Evolutionary conservation across 2,329 filamentous ascomycete species (phyloP), one percentile per base, ranked within the genome.

Genomic region (Pseudofabraea citricarpa): DNA sequence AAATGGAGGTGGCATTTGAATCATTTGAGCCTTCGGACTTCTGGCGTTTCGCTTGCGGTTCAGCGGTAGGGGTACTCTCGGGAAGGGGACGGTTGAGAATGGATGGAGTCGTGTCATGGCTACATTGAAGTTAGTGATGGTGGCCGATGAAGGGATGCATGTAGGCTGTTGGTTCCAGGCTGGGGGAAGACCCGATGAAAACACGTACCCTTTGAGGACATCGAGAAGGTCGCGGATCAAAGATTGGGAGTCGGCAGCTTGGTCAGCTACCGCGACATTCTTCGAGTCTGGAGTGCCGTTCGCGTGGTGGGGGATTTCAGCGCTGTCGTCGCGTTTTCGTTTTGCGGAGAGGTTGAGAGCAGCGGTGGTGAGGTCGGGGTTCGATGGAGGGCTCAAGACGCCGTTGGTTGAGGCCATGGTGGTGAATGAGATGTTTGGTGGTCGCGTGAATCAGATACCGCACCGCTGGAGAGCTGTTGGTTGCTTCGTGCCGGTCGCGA

Each of bases 21-120:
- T 64, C 55, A 24, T 61, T 56, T 24, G 59, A 60, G 36, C 74
- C 71, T 39, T 71, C 68, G 2, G 77, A 70, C 60, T 79, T 83
- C 53, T 79, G 75, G 33, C 80, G 73, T 62, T 85, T 85, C 41
- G 73, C 62, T 40, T 75, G 67, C 13, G 77, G 80, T 51, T 80
- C 76, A 44, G 70, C 65, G 38, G 69, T 63, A 22, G 64, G 50
- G 24, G 67, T 57, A 4, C 61, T 43, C 2, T 73, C 67, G 40
- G 71, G 64, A 9, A 83, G 59, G 2, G 72, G 68, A 44, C 74
- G 73, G 52, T 74, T 74, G 40, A 83, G 68, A 45, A 83, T 71
- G 24, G 73, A 75, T 8, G 74, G 72, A 12, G 61, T 66, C 37
- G 69, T 65, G 54, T 83, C 80, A 52, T 73, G 67, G 48, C 81